A percentile compares a stretch with the other conserved stretches of the same genome.
These are phyloP conservation scores for Setaria viridis DNA, from an alignment of 202 grass and related monocot species.

Conservation along the genomic window DNA sequence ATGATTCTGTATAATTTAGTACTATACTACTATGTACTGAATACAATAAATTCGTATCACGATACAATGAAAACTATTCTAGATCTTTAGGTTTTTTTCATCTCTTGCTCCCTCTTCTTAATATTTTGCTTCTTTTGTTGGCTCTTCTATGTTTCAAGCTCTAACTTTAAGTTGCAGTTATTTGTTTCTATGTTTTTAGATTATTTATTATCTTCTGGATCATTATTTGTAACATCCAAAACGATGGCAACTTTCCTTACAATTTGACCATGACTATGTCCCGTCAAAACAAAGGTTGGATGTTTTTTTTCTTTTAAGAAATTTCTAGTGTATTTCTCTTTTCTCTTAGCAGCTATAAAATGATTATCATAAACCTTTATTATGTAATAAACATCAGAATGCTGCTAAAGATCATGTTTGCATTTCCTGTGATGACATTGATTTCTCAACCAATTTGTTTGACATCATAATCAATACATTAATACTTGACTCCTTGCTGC, in stretches of 20 bases:
- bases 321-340: not conserved
- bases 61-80: not conserved
- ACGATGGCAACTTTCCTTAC: not conserved
- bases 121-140: not conserved
- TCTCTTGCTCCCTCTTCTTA: not conserved
- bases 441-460: conserved; percentile 51
- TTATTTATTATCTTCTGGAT: not conserved
- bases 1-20: not conserved
- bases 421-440: not conserved
- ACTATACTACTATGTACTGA: not conserved
- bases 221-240: not conserved
- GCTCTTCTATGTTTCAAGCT: not conserved
- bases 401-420: conserved; percentile 7
- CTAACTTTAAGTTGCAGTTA: not conserved
- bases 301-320: not conserved
- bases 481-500: conserved; percentile 7
- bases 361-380: not conserved
- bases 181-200: not conserved
- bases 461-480: conserved; percentile 28
- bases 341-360: not conserved
- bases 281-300: not conserved
- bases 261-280: not conserved
- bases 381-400: not conserved
- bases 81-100: not conserved
- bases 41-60: not conserved